Percentiles rank a stretch among this genome's conserved stretches.
Evolutionary conservation across 768 basidiomycete genomes (phyloP).

Genomic region (Psilocybe tampanensis): DNA sequence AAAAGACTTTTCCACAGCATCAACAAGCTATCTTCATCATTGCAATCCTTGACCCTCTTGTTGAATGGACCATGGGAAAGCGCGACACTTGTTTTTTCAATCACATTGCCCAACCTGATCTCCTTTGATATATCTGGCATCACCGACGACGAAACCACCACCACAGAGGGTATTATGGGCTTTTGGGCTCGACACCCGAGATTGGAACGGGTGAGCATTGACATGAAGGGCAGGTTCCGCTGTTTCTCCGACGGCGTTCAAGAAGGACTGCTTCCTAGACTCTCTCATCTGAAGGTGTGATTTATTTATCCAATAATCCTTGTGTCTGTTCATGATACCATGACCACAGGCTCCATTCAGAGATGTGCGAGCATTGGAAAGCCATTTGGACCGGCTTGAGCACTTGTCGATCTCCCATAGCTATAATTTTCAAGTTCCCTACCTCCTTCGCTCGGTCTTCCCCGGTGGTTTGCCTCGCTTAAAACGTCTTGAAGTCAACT

Average conservation of each 20-base stretch:
- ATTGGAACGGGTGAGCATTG: background rate
- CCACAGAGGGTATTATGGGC: background rate
- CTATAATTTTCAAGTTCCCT: slow-evolving; percentile 19
- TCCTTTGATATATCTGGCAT: no score
- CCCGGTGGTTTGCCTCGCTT: slow-evolving; percentile 17
- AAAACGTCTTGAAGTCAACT: slow-evolving; percentile 14
- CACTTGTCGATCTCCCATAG: background rate
- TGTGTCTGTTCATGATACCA: background rate
- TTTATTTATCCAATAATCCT: background rate
- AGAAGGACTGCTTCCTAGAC: background rate
- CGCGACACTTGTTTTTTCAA: no score
- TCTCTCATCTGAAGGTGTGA: background rate
- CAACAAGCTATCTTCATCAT: no score
- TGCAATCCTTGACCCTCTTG: no score
- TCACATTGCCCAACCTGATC: background rate
- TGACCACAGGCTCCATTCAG: background rate
- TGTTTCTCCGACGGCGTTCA: background rate
- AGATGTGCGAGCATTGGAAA: background rate
- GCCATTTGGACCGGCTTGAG: background rate
- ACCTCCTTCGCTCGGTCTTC: slow-evolving; percentile 18
- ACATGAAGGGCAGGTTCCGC: no score
- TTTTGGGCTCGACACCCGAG: background rate
- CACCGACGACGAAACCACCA: background rate
- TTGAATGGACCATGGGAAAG: no score
- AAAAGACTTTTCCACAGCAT: no score